Evolutionary conservation across 2,329 filamentous ascomycete genomes (phyloP).

Genomic region (Aureobasidium leucospermi): DNA sequence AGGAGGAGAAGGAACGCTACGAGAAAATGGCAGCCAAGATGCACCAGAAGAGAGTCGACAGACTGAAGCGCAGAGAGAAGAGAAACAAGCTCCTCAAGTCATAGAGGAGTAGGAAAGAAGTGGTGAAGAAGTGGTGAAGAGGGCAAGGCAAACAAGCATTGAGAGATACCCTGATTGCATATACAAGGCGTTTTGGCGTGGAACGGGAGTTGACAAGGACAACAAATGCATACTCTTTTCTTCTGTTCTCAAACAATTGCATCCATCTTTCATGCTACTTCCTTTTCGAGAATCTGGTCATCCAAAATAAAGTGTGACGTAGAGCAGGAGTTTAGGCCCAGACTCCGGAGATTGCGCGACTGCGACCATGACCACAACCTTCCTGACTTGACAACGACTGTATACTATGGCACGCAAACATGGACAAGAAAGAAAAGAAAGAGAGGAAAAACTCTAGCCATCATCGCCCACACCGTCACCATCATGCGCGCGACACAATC

Average conservation of each 20-base stretch:
- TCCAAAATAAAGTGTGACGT: not conserved
- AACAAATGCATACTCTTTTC: not conserved
- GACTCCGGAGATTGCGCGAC: constrained; percentile 6
- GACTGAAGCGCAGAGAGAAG: constrained; percentile 92
- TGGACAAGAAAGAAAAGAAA: constrained; percentile 2
- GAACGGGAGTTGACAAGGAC: not conserved
- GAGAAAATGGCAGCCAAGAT: constrained; percentile 95
- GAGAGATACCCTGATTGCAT: constrained; percentile 11
- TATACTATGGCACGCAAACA: not conserved
- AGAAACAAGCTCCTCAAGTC: constrained; percentile 68
- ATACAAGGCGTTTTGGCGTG: constrained; percentile 8
- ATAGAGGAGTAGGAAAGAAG: too few species aligned
- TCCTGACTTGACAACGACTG: not conserved
- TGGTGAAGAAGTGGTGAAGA: constrained; percentile 15
- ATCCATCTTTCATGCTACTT: not conserved
- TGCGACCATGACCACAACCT: not conserved
- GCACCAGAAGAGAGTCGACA: constrained; percentile 91
- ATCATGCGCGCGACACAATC: constrained; percentile 27
- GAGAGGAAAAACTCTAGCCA: constrained; percentile 3
- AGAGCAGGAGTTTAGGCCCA: not conserved
- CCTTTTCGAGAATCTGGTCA: not conserved
- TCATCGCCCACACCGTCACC: constrained; percentile 9
- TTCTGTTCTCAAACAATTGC: not conserved
- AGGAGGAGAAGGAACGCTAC: constrained; percentile 88
- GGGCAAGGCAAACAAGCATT: not conserved